Evolutionary conservation across 2,329 filamentous ascomycete genomes (phyloP), one percentile per base, ranked within the genome.

Genomic region (Diaporthe sp.): DNA sequence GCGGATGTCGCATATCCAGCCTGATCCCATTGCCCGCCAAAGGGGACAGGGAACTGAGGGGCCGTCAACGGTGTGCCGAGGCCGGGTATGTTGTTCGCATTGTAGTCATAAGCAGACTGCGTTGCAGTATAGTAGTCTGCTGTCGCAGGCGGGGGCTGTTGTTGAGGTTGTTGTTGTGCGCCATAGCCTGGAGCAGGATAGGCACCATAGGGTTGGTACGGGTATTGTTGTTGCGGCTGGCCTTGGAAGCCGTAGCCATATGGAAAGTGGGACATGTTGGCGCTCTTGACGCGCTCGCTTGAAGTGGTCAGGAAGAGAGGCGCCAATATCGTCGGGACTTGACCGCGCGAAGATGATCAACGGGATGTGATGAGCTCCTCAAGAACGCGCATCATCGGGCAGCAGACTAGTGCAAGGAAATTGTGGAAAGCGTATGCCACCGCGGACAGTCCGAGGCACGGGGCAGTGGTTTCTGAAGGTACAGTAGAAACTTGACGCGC

Each of bases 191-290:
- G 77, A 39, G 75, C 61, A 28, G 79, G 51, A 58, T 78, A 79
- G 9, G 76, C 63, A 17, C 72, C 51, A 31, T 73, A 75, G 3
- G 76, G 76, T 49, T 76, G 78, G 74, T 81, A 81, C 51, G 78
- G 65, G 76, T 80, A 81, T 20, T 78, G 78, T 57, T 78, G 79
- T 72, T 76, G 75, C 65, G 81, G 81, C n/a, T 81, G 82, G 75
- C 81, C 80, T 17, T 77, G 77, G 75, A 79, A 80, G 77, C 80
- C 79, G 74, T 85, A 83, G 65, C 81, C 80, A 70, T 84, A 84
- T 22, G 83, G 82, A 76, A 84, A 84, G 65, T 85, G 83, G 53
- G 85, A 82, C 85, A 87, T 88, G 51, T 75, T 79, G 53, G 73
- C 37, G 25, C 67, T 87, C 58, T 76, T 79, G 53, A 74, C 31